These are phyloP conservation scores for Naganishia cerealis DNA, from an alignment of 1,284 basidiomycete species.

Conservation along the genomic window DNA sequence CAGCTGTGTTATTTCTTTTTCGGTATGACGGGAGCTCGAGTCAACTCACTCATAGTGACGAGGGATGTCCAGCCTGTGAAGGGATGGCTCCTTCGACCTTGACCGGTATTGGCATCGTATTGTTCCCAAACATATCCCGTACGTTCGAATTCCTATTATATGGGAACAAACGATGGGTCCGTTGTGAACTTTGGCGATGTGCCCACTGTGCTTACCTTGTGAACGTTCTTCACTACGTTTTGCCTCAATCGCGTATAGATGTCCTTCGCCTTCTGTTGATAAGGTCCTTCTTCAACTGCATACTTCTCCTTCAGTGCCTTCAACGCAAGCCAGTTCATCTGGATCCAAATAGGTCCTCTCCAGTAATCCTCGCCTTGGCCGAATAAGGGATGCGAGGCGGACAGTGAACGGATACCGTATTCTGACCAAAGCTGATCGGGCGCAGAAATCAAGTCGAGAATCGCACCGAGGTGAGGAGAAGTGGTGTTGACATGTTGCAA, in stretches of 20 bases:
- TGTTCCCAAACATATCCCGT: slow-evolving; percentile 97
- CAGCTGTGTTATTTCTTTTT: not conserved
- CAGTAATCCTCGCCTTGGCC: slow-evolving; percentile 93
- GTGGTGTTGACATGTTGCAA: slow-evolving; percentile 71
- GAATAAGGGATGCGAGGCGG: slow-evolving; percentile 78
- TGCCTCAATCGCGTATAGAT: slow-evolving; percentile 76
- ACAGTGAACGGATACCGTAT: slow-evolving; percentile 82
- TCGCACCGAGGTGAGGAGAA: slow-evolving; percentile 73
- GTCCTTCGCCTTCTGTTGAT: slow-evolving; percentile 68
- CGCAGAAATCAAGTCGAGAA: slow-evolving; percentile 75
- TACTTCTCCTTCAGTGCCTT: slow-evolving; percentile 57
- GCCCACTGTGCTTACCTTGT: slow-evolving; percentile 61
- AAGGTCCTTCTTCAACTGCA: slow-evolving; percentile 72
- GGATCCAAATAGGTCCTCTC: slow-evolving; percentile 93
- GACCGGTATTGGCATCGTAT: slow-evolving; percentile 78
- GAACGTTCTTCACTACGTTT: slow-evolving; percentile 82
- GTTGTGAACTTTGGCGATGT: not conserved
- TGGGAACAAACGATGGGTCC: not conserved
- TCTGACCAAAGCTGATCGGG: slow-evolving; percentile 84
- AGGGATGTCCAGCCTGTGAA: slow-evolving; percentile 92
- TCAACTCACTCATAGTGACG: slow-evolving; percentile 64
- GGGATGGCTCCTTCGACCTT: slow-evolving; percentile 76
- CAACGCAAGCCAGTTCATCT: slow-evolving; percentile 89
- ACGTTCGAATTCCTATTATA: slow-evolving; percentile 73
- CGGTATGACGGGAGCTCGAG: not conserved